phyloP scores from a whole-genome alignment of 305 asterid species.

The Solanum hybrid region DNA sequence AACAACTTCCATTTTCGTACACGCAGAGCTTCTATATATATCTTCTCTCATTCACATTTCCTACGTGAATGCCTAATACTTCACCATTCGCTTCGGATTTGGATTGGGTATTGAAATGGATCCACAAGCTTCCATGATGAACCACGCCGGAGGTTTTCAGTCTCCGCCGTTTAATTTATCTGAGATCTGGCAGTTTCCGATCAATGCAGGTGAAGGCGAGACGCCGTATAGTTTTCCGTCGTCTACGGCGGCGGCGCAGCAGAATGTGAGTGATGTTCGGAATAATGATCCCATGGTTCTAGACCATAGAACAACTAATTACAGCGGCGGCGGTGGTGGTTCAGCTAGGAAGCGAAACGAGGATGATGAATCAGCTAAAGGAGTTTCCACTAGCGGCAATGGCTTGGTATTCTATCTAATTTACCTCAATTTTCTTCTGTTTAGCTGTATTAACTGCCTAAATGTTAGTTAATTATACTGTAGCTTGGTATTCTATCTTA shows the following conservation, averaged over 20 bases:
- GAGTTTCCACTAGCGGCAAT: conserved; percentile 43
- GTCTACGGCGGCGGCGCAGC: not conserved
- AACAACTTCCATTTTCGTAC: not conserved
- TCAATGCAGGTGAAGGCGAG: not conserved
- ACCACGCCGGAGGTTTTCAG: conserved; percentile 28
- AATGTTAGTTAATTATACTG: not conserved
- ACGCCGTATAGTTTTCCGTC: conserved; percentile 9
- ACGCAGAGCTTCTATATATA: not conserved
- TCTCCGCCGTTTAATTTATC: conserved; percentile 8
- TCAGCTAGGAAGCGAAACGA: conserved; percentile 35
- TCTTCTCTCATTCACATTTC: not conserved
- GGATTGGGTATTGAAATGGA: conserved; percentile 25
- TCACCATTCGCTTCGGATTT: not conserved
- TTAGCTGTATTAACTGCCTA: not conserved
- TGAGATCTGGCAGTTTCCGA: conserved; percentile 15
- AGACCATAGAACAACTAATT: conserved; percentile 33
- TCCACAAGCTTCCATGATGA: conserved; percentile 36
- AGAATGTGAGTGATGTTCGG: not conserved
- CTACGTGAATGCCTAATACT: not conserved
- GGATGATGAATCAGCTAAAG: conserved; percentile 25
- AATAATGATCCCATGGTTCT: conserved; percentile 33
- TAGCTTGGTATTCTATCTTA: not conserved
- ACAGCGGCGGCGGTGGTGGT: conserved; percentile 1
- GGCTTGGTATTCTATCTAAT: conserved; percentile 15
- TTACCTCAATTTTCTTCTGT: not conserved